Percentiles rank a stretch among this genome's conserved stretches.
Conservation (phyloP, 352 stramenopile genomes). For the Lagenidium sp. region DNA sequence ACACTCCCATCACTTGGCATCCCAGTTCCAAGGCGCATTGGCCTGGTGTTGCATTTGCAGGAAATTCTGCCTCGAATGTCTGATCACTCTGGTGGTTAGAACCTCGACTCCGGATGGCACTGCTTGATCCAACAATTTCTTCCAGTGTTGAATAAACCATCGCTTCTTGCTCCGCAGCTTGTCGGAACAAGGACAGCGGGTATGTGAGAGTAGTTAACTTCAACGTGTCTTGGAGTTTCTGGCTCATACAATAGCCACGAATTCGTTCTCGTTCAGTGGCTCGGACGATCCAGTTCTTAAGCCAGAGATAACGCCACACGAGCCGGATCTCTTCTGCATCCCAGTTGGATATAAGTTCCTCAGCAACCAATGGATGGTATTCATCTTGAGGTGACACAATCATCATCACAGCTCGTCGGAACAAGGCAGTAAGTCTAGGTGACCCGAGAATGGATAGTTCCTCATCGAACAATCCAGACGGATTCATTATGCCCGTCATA, state of each 20-base stretch:
- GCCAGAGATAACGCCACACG: constrained; percentile 79
- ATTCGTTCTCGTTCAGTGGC: constrained; percentile 60
- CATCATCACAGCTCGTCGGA: constrained; percentile 76
- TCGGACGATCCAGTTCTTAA: constrained; percentile 81
- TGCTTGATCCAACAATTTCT: constrained; percentile 15
- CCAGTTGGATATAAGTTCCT: constrained; percentile 82
- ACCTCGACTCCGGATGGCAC: not conserved
- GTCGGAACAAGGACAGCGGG: constrained; percentile 55
- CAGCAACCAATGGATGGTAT: constrained; percentile 71
- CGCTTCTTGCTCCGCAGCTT: constrained; percentile 64
- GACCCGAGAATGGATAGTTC: constrained; percentile 48
- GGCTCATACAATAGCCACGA: constrained; percentile 52
- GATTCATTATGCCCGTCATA: constrained; percentile 27
- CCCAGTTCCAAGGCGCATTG: constrained; percentile 58
- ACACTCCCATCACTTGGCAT: constrained; percentile 60
- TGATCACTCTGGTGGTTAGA: constrained; percentile 17
- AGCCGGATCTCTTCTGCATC: constrained; percentile 55
- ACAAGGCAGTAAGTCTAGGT: constrained; percentile 54
- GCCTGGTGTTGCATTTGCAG: constrained; percentile 51
- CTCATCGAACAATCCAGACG: constrained; percentile 50
- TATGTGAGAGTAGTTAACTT: constrained; percentile 67
- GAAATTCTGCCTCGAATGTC: constrained; percentile 60
- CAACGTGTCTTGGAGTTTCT: constrained; percentile 55
- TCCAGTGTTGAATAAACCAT: constrained; percentile 60
- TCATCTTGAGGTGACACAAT: constrained; percentile 57